phyloP scores from a whole-genome alignment of 805 yeast genomes.

The Wickerhamomyces silvicola region DNA sequence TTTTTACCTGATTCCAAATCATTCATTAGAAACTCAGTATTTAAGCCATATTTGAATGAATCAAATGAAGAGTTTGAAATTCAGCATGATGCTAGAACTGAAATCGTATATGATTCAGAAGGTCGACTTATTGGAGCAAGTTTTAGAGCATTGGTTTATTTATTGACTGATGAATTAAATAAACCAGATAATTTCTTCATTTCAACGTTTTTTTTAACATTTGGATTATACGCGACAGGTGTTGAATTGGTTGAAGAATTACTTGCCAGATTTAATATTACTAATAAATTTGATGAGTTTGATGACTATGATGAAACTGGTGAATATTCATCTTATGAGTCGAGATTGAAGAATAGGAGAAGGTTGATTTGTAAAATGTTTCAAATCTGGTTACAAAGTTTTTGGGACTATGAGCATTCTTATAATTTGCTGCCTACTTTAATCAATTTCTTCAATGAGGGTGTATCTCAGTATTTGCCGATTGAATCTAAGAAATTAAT shows the following conservation, averaged over 20 bases:
- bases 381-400: slow-evolving; percentile 84
- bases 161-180: slow-evolving; percentile 56
- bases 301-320: slow-evolving; percentile 29
- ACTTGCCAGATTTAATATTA: slow-evolving; percentile 56
- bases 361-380: slow-evolving; percentile 62
- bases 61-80: slow-evolving; percentile 12
- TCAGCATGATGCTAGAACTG: slow-evolving; percentile 26
- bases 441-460: slow-evolving; percentile 76
- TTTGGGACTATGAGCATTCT: slow-evolving; percentile 70
- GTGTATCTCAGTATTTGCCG: slow-evolving; percentile 54
- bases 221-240: slow-evolving; percentile 64
- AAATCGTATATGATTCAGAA: slow-evolving; percentile 44
- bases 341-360: slow-evolving; percentile 49
- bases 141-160: slow-evolving; percentile 57
- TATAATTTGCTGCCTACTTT: slow-evolving; percentile 57
- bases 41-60: slow-evolving; percentile 29
- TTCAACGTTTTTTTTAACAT: slow-evolving; percentile 72
- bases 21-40: slow-evolving; percentile 30
- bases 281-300: slow-evolving; percentile 26
- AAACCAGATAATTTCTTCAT: slow-evolving; percentile 64
- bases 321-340: slow-evolving; percentile 29
- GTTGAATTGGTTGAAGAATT: slow-evolving; percentile 63
- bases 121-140: slow-evolving; percentile 63
- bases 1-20: slow-evolving; percentile 28
- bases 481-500: slow-evolving; percentile 56